Base-by-base conservation (phyloP, 75 land plant genomes). In the Pinus taeda region DNA sequence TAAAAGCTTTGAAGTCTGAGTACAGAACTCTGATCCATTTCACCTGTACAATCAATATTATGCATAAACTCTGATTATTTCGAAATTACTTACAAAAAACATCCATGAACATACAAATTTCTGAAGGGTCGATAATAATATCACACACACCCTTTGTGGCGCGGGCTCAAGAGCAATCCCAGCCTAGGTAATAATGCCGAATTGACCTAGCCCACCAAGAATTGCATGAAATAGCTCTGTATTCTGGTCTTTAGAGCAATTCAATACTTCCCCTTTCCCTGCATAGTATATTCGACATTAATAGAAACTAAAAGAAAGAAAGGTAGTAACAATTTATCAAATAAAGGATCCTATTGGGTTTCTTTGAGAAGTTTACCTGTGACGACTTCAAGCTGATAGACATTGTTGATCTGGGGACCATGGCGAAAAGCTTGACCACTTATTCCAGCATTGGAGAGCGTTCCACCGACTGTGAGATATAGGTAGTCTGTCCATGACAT, bases 151-250 rank as follows among this genome's bases (percentile, higher is more conserved):
- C 80, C 80, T 82, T 29, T 71, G 71, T 22, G 88, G 90, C 2
- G 90, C 82, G 39, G 78, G 79, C 20, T 85, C 80, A 4, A 88
- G 85, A 6, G 77, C 70, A 65, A 88, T 83, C 65, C 78, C 58
- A 20, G 88, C 85, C 62, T 81, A 75, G 29, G 88, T 78, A 24
- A 88, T 88, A 57, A 88, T 85, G 4, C 90, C 88, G 36, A 88
- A 88, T 61, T 88, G 88, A 9, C 90, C 90, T 18, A 88, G 57
- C 6, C 90, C 90, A 45, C 90, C 90, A 1, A 85, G 77, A 29
- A 78, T 83, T 20, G 82, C 90, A 67, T 81, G 75, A 49, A 88
- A 88, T 5, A 88, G 76, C 57, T 85, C 82, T 0, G 81, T 57
- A 63, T 88, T 85, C 20, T 77, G 80, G 0, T 14, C 3, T 21